These are phyloP conservation scores for Cutaneotrichosporon daszewskae DNA, from an alignment of 1,284 basidiomycete genomes.

Conservation along the genomic window DNA sequence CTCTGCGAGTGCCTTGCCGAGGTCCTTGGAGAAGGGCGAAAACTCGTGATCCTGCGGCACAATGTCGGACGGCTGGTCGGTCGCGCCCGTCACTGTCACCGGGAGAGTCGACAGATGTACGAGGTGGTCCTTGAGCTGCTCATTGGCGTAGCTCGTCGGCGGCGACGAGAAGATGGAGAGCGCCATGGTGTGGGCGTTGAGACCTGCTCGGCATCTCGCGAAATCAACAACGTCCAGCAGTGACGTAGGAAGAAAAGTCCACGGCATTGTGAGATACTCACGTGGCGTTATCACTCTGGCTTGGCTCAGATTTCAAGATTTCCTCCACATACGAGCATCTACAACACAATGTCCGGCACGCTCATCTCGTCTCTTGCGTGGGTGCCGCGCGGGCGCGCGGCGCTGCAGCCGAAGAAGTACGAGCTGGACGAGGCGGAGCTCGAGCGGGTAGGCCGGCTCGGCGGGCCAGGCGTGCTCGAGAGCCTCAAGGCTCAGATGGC, in stretches of 20 bases:
- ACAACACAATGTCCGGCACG: constrained; percentile 42
- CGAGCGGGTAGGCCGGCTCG: constrained; percentile 80
- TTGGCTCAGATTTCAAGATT: constrained; percentile 2
- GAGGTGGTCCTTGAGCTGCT: constrained; percentile 38
- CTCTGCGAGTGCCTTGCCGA: constrained; percentile 28
- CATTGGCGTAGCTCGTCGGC: constrained; percentile 37
- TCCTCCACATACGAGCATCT: neutral
- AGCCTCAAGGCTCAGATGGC: constrained; percentile 71
- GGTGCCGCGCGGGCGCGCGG: constrained; percentile 77
- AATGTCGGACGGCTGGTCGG: neutral
- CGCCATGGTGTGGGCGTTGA: constrained; percentile 19
- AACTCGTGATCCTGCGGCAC: neutral
- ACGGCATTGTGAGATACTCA: neutral
- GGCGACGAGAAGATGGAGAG: constrained; percentile 20
- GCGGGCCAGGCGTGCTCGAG: constrained; percentile 75
- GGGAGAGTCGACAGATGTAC: constrained; percentile 42
- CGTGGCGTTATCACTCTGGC: constrained; percentile 7
- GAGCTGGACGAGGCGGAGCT: constrained; percentile 86
- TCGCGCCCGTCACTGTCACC: constrained; percentile 20
- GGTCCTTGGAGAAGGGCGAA: constrained; percentile 11
- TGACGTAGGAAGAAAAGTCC: neutral
- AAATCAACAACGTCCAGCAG: neutral
- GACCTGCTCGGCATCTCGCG: too few species aligned
- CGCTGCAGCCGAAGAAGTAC: constrained; percentile 77
- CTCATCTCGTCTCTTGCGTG: constrained; percentile 58